Conservation (phyloP, 441 rosid species). For the Rhodomyrtus psidioides region DNA sequence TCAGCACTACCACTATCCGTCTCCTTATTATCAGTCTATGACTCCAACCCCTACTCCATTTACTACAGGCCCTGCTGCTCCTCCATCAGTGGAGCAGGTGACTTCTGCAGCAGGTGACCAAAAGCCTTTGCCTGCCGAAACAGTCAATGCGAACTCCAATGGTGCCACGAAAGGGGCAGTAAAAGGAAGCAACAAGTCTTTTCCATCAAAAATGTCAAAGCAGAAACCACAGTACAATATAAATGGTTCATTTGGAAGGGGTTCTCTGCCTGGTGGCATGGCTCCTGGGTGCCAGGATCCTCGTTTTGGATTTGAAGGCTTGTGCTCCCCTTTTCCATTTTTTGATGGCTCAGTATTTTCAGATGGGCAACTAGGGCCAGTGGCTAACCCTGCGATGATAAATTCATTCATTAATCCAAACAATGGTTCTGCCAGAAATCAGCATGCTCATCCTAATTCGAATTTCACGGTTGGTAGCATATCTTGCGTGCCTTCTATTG, state of each 20-base stretch:
- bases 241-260: constrained; percentile 48
- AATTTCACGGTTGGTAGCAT: background rate
- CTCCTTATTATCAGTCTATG: constrained; percentile 52
- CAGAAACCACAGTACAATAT: constrained; percentile 31
- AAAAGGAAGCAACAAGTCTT: constrained; percentile 46
- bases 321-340: constrained; percentile 37
- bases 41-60: constrained; percentile 43
- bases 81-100: constrained; percentile 44
- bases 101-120: constrained; percentile 37
- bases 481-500: background rate
- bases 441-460: constrained; percentile 10
- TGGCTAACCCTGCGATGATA: constrained; percentile 20
- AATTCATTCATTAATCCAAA: constrained; percentile 44
- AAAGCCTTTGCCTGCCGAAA: constrained; percentile 45
- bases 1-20: constrained; percentile 76
- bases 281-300: constrained; percentile 61
- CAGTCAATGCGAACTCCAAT: constrained; percentile 37
- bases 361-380: constrained; percentile 45
- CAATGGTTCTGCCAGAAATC: constrained; percentile 47
- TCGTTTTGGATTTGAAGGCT: constrained; percentile 36
- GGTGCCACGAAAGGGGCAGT: constrained; percentile 26
- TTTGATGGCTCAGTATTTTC: constrained; percentile 34
- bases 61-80: constrained; percentile 32
- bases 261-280: constrained; percentile 30
- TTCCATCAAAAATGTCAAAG: constrained; percentile 37